These are phyloP conservation scores for Talaromyces trachyspermus DNA, from an alignment of 495 filamentous ascomycete species.

Conservation along the genomic window DNA sequence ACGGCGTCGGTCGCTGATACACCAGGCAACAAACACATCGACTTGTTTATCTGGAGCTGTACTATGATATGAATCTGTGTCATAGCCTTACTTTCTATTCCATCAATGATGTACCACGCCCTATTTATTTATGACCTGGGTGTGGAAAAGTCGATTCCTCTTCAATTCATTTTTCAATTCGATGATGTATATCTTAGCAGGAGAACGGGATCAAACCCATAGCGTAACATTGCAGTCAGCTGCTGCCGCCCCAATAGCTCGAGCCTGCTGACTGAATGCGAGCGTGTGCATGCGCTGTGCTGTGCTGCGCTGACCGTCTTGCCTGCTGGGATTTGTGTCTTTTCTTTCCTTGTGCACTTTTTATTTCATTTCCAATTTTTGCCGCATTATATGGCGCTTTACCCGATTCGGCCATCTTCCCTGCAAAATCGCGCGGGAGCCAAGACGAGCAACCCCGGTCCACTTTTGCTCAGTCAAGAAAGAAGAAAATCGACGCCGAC, in stretches of 20 bases:
- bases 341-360: not conserved
- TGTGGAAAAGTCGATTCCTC: not conserved
- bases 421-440: conserved; percentile 8
- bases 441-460: too few species aligned
- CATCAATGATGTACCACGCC: conserved; percentile 1
- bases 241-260: not conserved
- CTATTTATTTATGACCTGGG: not conserved
- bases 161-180: not conserved
- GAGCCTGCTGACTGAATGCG: conserved; percentile 1
- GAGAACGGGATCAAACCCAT: conserved; percentile 5
- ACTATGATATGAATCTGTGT: conserved; percentile 1
- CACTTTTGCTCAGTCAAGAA: too few species aligned
- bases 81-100: not conserved
- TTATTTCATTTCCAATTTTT: not conserved
- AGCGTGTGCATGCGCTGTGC: too few species aligned
- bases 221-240: conserved; percentile 7
- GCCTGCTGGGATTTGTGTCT: not conserved
- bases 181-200: conserved; percentile 6
- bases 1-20: not conserved
- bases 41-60: not conserved
- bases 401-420: conserved; percentile 8
- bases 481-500: too few species aligned
- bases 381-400: conserved; percentile 4
- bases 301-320: not conserved
- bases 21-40: not conserved